Evolutionary conservation across 208 protist genomes (phyloP).

Genomic region (Leishmania martiniquensis): DNA sequence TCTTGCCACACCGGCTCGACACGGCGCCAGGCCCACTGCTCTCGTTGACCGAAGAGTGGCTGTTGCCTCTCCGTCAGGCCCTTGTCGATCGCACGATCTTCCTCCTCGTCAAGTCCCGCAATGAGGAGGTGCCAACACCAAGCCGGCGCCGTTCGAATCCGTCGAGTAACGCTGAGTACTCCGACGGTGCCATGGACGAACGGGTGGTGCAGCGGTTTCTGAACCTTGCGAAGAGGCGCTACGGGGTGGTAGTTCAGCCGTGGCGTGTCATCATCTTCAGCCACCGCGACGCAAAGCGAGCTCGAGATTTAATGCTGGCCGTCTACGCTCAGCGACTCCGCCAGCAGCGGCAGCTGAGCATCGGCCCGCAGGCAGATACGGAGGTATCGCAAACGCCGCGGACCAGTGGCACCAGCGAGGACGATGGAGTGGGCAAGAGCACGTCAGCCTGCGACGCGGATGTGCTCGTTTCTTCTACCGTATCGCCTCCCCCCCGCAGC

Average conservation of each 20-base stretch:
- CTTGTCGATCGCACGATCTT: conserved; percentile 26
- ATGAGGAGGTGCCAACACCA: neutral
- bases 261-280: conserved; percentile 76
- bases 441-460: neutral
- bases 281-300: conserved; percentile 30
- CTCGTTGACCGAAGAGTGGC: conserved; percentile 15
- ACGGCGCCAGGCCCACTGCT: neutral
- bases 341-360: neutral
- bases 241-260: conserved; percentile 41
- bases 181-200: neutral
- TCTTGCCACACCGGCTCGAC: neutral
- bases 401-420: neutral
- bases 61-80: conserved; percentile 29
- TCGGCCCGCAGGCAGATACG: neutral
- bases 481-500: neutral
- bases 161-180: neutral
- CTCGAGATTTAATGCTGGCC: conserved; percentile 31
- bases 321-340: conserved; percentile 16
- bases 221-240: conserved; percentile 13
- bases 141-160: neutral
- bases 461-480: neutral
- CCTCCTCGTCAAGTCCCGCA: conserved; percentile 13
- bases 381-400: neutral
- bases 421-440: neutral
- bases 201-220: conserved; percentile 15